phyloP scores from a whole-genome alignment of 2,329 filamentous ascomycete genomes.

The Thielaviopsis ethacetica region DNA sequence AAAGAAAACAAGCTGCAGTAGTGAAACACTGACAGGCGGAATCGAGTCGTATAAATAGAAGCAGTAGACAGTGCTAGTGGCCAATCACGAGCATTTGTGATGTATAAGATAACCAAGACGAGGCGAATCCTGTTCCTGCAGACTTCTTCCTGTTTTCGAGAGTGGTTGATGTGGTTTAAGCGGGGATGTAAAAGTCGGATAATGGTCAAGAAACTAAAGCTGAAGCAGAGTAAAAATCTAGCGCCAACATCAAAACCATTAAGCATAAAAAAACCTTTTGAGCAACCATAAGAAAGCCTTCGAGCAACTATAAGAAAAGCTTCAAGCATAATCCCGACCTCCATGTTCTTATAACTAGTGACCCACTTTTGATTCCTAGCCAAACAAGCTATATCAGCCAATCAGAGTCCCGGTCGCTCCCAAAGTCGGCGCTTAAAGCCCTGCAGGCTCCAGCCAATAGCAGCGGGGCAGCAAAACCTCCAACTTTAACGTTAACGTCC shows the following conservation, averaged over 20 bases:
- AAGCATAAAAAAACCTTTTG: no score
- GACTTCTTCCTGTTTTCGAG: background rate
- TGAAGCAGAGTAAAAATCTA: background rate
- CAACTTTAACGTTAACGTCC: background rate
- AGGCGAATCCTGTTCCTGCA: background rate
- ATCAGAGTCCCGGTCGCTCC: background rate
- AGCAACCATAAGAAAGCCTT: no score
- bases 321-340: background rate
- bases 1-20: background rate
- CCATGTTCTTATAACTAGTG: background rate
- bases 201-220: no score
- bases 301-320: background rate
- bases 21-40: background rate
- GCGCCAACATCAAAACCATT: background rate
- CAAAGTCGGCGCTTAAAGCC: background rate
- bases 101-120: background rate
- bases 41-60: background rate
- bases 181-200: no score
- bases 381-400: background rate
- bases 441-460: background rate
- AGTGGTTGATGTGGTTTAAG: no score
- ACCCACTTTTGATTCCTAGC: background rate
- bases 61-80: background rate
- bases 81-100: background rate
- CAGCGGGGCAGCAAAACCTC: background rate